phyloP scores from a whole-genome alignment of 1,284 basidiomycete genomes.

The Fomitopsis betulina region DNA sequence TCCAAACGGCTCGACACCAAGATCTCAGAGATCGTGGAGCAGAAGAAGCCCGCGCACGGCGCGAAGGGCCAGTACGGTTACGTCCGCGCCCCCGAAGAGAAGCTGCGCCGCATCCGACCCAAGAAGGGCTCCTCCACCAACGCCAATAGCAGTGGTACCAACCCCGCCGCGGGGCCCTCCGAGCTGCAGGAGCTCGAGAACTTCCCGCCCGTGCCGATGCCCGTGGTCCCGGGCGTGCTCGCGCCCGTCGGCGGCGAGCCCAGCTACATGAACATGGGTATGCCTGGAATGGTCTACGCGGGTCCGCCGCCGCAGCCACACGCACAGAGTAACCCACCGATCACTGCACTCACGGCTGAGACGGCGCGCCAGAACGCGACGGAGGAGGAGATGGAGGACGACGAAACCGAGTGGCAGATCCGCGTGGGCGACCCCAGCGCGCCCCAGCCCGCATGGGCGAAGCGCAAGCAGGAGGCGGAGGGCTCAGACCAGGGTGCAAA shows the following conservation, averaged over 20 bases:
- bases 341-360: slow-evolving; percentile 4
- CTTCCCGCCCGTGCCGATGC: slow-evolving; percentile 17
- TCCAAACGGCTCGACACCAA: slow-evolving; percentile 55
- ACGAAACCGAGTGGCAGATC: slow-evolving; percentile 59
- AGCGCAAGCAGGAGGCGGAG: slow-evolving; percentile 44
- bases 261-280: slow-evolving; percentile 3
- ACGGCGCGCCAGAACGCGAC: slow-evolving; percentile 25
- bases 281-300: slow-evolving; percentile 11
- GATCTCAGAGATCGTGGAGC: slow-evolving; percentile 60
- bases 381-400: slow-evolving; percentile 47
- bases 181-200: slow-evolving; percentile 14
- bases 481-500: slow-evolving; percentile 13
- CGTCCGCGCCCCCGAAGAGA: slow-evolving; percentile 65
- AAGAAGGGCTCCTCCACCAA: slow-evolving; percentile 35
- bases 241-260: slow-evolving; percentile 8
- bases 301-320: slow-evolving; percentile 14
- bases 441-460: slow-evolving; percentile 65
- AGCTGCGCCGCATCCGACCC: slow-evolving; percentile 44
- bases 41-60: slow-evolving; percentile 58
- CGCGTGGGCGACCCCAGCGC: slow-evolving; percentile 45
- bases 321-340: slow-evolving; percentile 8
- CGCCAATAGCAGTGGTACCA: slow-evolving; percentile 2
- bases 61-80: slow-evolving; percentile 78
- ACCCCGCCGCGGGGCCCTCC: slow-evolving; percentile 14
- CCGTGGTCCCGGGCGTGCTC: slow-evolving; percentile 13